phyloP scores from a whole-genome alignment of 1,139 yeast genomes.

The Yamadazyma triangularis region DNA sequence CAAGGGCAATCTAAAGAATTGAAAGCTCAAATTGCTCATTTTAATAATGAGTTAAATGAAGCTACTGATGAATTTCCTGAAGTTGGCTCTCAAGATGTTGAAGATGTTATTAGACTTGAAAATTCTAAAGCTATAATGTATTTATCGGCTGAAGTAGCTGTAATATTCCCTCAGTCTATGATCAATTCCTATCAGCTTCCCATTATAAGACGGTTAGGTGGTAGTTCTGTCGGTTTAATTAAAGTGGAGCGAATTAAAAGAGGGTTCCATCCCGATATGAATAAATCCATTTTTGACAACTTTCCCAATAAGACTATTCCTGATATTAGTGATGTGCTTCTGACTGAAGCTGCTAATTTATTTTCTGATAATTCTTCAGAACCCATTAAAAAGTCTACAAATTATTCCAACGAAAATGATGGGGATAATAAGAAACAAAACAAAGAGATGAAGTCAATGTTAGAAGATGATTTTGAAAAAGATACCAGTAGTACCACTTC shows the following conservation, averaged over 20 bases:
- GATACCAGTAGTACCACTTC: constrained; percentile 28
- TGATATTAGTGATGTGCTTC: constrained; percentile 25
- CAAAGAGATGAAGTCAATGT: constrained; percentile 35
- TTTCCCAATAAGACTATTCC: constrained; percentile 28
- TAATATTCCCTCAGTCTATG: constrained; percentile 33
- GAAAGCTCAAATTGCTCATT: constrained; percentile 10
- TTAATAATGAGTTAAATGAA: constrained; percentile 8
- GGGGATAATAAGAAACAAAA: constrained; percentile 11
- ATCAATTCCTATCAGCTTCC: constrained; percentile 32
- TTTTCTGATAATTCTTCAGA: constrained; percentile 11
- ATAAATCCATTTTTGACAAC: constrained; percentile 23
- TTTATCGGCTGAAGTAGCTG: constrained; percentile 31
- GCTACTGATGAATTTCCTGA: constrained; percentile 3
- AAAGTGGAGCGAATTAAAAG: constrained; percentile 35
- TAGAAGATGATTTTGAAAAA: constrained; percentile 51
- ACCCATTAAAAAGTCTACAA: constrained; percentile 9
- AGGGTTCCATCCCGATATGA: constrained; percentile 31
- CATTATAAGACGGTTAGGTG: constrained; percentile 36
- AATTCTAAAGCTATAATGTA: constrained; percentile 30
- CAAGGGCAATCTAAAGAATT: constrained; percentile 1
- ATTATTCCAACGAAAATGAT: constrained; percentile 10
- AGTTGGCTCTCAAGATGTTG: constrained; percentile 21
- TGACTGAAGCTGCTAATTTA: constrained; percentile 23
- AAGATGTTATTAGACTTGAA: constrained; percentile 19
- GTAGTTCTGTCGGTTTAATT: constrained; percentile 26